These are phyloP conservation scores for Solanum commersonii DNA, from an alignment of 257 asterid genomes.

Conservation along the genomic window DNA sequence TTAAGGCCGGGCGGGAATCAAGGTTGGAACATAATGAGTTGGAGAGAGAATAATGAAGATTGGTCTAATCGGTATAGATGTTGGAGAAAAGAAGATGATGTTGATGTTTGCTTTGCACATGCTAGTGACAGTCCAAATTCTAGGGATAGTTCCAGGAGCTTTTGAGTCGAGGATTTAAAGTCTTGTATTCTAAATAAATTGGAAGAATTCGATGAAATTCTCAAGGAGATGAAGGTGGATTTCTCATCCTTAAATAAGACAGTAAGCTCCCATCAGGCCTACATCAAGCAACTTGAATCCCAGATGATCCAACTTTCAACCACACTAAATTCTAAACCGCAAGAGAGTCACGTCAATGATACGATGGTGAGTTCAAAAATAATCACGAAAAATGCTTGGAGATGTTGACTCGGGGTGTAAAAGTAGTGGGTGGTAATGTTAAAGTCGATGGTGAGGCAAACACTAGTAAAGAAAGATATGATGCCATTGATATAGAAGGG, in stretches of 20 bases:
- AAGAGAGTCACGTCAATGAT: neutral
- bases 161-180: neutral
- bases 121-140: neutral
- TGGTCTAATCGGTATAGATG: no score
- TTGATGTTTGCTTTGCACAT: neutral
- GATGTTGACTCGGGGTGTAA: neutral
- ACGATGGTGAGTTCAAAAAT: neutral
- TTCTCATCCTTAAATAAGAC: neutral
- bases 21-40: neutral
- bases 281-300: neutral
- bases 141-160: neutral
- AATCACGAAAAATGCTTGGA: neutral
- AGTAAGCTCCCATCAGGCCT: neutral
- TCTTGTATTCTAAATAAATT: no score
- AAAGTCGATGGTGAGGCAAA: neutral
- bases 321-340: neutral
- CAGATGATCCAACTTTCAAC: neutral
- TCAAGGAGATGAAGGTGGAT: neutral
- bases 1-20: no score
- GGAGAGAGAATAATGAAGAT: neutral
- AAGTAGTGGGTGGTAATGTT: neutral
- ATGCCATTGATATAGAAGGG: neutral
- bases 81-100: neutral
- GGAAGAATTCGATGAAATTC: neutral
- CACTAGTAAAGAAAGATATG: neutral